Base-by-base conservation (phyloP, 495 filamentous ascomycete species). In the Neurospora tetraspora region DNA sequence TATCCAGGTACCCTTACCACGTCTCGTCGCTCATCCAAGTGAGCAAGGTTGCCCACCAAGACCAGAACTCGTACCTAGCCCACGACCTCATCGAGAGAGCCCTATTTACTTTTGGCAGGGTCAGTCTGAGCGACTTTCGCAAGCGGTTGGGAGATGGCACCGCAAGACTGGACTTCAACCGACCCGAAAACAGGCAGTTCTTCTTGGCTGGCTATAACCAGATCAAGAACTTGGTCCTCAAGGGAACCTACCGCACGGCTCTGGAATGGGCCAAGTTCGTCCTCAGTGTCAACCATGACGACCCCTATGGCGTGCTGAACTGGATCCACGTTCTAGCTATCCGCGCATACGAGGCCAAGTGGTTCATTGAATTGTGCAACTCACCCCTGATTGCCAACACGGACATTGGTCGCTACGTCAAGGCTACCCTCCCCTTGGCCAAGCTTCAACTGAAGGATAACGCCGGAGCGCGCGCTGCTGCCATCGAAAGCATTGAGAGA, bases 241-340 rank as follows among this genome's bases (percentile, higher is more conserved):
- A 96, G 76, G 94, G 94, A n/a, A 97, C 94, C 16, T 97, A 92
- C 86, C 87, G 94, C 38, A 98, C 96, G 2, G 92, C 93, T 0
- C 91, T 94, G 68, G 96, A 98, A 80, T 99, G 94, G 93, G 87
- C 91, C 7, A 97, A 96, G 80, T 82, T 98, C 10, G 80, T 97
- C 10, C 83, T 97, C 1, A 88, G 89, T 73, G 80, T 99, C 69
- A 88, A 92, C 75, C 89, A 89, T n/a, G 84, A 81, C 0, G 96
- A 99, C 79, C 94, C 94, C 2, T 97, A 97, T 76, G 91, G 88
- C 72, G 86, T 97, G 72, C 85, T 87, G 59, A 86, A 96, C 23
- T 80, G 91, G 72, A 87, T 97, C 72, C 96, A 98, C 78, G 90
- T 94, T 73, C 85, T 96, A 23, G 92, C 93, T 10, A 85, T 99